Evolutionary conservation across 257 asterid genomes (phyloP).

Genomic region (Primulina huaijiensis): DNA sequence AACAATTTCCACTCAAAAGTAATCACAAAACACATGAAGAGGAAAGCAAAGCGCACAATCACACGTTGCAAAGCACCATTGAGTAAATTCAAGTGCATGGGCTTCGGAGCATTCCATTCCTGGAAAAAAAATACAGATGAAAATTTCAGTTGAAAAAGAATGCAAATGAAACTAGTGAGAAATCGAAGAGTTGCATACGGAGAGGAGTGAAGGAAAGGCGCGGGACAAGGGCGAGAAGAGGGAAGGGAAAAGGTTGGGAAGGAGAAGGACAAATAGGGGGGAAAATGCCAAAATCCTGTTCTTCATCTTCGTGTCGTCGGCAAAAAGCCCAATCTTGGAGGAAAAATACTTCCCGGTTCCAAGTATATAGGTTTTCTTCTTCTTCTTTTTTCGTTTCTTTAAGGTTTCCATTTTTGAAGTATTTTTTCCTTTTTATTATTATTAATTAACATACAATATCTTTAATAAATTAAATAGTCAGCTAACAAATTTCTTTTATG

Average conservation of each 20-base stretch:
- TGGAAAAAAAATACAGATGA: constrained; percentile 28
- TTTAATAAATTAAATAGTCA: no score
- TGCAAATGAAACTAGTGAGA: background rate
- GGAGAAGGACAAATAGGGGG: constrained; percentile 43
- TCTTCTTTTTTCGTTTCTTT: no score
- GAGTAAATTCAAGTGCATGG: constrained; percentile 77
- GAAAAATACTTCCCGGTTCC: no score
- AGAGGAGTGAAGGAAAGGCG: constrained; percentile 63
- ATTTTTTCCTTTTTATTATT: no score
- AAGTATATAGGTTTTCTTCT: no score
- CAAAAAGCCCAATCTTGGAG: no score
- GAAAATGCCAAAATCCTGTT: background rate
- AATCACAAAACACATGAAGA: background rate
- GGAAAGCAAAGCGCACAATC: constrained; percentile 54
- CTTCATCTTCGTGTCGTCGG: background rate
- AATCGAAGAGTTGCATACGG: constrained; percentile 47
- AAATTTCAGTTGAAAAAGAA: constrained; percentile 6
- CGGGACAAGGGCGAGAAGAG: constrained; percentile 57
- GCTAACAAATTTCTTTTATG: no score
- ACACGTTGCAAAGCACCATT: constrained; percentile 71
- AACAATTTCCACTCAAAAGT: background rate
- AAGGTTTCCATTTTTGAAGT: no score
- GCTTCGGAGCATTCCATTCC: constrained; percentile 90
- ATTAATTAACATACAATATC: no score
- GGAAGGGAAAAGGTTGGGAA: constrained; percentile 50